These are phyloP conservation scores for Daldinia sp. DNA, from an alignment of 2,329 filamentous ascomycete genomes.

Conservation along the genomic window DNA sequence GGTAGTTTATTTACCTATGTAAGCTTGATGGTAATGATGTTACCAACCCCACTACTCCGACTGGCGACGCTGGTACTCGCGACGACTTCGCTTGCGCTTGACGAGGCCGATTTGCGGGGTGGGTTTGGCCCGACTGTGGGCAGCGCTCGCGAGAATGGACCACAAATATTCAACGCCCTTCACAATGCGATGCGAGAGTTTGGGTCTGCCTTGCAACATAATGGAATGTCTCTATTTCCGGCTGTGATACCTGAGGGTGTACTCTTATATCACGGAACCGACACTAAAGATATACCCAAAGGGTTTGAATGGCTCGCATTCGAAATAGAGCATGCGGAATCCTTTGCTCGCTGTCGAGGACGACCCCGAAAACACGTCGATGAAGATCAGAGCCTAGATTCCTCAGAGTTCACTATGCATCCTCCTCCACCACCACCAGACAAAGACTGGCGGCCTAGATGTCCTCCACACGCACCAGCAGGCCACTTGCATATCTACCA, in stretches of 20 bases:
- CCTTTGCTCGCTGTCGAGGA: slow-evolving; percentile 60
- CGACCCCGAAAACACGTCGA: slow-evolving; percentile 13
- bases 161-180: slow-evolving; percentile 76
- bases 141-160: slow-evolving; percentile 60
- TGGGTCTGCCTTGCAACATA: slow-evolving; percentile 76
- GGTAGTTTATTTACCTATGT: too few relatives aligned
- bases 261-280: slow-evolving; percentile 72
- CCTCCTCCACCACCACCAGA: slow-evolving; percentile 1
- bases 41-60: neutral
- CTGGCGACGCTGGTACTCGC: slow-evolving; percentile 7
- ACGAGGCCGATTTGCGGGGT: slow-evolving; percentile 1
- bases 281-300: slow-evolving; percentile 53
- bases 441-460: slow-evolving; percentile 6
- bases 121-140: slow-evolving; percentile 49
- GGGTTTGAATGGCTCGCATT: slow-evolving; percentile 78
- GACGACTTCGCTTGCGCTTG: slow-evolving; percentile 13
- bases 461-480: slow-evolving; percentile 28
- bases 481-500: slow-evolving; percentile 75
- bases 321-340: slow-evolving; percentile 75
- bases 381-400: neutral
- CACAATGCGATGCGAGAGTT: slow-evolving; percentile 78
- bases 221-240: slow-evolving; percentile 77
- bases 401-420: neutral
- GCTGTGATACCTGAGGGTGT: slow-evolving; percentile 71
- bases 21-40: slow-evolving; percentile 5